Evolutionary conservation across 2,329 filamentous ascomycete species (phyloP).

Genomic region (Pyrenophora teres): DNA sequence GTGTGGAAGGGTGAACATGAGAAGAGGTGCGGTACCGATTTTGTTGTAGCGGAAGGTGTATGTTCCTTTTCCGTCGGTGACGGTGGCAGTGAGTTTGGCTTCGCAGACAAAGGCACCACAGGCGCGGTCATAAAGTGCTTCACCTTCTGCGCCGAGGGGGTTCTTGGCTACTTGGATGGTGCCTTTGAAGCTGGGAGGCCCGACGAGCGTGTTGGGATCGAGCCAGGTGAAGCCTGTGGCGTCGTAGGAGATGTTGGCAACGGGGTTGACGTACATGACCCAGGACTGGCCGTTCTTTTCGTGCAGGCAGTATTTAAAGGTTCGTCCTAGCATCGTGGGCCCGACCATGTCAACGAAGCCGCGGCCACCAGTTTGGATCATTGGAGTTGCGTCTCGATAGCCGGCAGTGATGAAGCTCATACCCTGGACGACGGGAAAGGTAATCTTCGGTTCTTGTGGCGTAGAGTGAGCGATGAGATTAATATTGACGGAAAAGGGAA

Average conservation of each 20-base stretch:
- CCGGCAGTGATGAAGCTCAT: constrained; percentile 84
- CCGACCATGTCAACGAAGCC: constrained; percentile 71
- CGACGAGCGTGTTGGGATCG: constrained; percentile 68
- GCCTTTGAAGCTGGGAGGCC: constrained; percentile 72
- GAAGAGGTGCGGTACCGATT: constrained; percentile 67
- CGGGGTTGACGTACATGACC: constrained; percentile 73
- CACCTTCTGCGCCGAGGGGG: constrained; percentile 60
- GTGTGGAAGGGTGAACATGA: constrained; percentile 90
- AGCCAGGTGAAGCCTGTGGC: constrained; percentile 66
- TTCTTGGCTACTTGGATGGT: constrained; percentile 84
- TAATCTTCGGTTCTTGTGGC: constrained; percentile 65
- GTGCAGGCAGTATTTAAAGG: constrained; percentile 75
- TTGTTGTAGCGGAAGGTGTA: constrained; percentile 79
- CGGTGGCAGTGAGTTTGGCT: constrained; percentile 67
- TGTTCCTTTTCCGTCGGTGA: constrained; percentile 59
- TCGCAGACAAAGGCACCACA: constrained; percentile 74
- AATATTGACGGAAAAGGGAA: constrained; percentile 67
- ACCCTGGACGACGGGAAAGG: constrained; percentile 84
- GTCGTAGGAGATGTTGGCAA: constrained; percentile 58
- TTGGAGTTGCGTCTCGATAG: constrained; percentile 71
- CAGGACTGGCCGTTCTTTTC: constrained; percentile 71
- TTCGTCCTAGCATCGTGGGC: constrained; percentile 62
- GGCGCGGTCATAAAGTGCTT: constrained; percentile 73
- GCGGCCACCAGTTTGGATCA: constrained; percentile 71
- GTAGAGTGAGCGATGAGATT: constrained; percentile 62